These are phyloP conservation scores for Psilocybe subaeruginosa DNA, from an alignment of 768 basidiomycete species.

Conservation along the genomic window DNA sequence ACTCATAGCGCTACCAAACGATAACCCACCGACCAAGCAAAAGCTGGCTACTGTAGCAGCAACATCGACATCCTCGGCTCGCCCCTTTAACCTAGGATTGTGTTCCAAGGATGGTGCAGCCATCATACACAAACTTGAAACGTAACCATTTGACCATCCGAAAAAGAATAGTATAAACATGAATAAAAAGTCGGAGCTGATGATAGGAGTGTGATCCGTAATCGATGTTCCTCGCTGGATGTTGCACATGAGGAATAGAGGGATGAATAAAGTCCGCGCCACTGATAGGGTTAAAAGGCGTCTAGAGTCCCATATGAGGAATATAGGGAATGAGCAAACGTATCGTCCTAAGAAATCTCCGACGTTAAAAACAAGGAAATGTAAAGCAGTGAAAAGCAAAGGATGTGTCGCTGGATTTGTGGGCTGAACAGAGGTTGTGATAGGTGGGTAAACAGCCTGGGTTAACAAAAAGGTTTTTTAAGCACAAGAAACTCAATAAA, in stretches of 20 bases:
- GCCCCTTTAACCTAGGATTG: conserved; percentile 71
- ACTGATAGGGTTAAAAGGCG: conserved; percentile 66
- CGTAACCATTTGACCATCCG: conserved; percentile 82
- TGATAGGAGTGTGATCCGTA: conserved; percentile 44
- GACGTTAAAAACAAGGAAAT: conserved; percentile 76
- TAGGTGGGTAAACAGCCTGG: conserved; percentile 86
- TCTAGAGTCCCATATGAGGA: conserved; percentile 71
- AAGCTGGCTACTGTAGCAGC: conserved; percentile 84
- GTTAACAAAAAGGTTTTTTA: neutral
- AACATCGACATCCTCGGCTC: conserved; percentile 79
- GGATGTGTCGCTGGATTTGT: conserved; percentile 71
- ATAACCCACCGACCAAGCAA: conserved; percentile 76
- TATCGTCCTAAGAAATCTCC: conserved; percentile 77
- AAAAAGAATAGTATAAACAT: conserved; percentile 74
- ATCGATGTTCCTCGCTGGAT: conserved; percentile 51
- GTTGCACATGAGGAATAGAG: conserved; percentile 89
- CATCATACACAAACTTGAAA: conserved; percentile 81
- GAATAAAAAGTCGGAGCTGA: conserved; percentile 79
- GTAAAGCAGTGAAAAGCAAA: conserved; percentile 77
- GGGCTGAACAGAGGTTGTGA: conserved; percentile 77
- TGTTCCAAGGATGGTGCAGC: conserved; percentile 80
- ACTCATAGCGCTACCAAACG: conserved; percentile 75
- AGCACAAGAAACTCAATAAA: neutral
- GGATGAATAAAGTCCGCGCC: conserved; percentile 80
- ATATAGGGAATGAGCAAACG: conserved; percentile 62